Percentiles rank a stretch among this genome's conserved stretches.
These are phyloP conservation scores for Rhytidiadelphus loreus DNA, from an alignment of 225 moss, liverwort and hornwort species.

Conservation along the genomic window DNA sequence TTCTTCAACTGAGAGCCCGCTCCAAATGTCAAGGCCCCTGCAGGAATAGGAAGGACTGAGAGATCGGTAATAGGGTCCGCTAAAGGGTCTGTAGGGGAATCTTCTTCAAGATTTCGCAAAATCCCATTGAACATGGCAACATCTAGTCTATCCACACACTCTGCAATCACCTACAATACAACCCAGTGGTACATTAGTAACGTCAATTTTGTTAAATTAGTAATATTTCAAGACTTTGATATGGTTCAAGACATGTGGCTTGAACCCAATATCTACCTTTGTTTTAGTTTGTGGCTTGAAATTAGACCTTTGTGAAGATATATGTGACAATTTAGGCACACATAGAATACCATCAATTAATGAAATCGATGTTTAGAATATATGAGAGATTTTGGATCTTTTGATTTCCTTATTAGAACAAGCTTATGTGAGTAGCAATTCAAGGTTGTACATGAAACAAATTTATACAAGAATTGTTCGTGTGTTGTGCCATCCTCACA, in stretches of 20 bases:
- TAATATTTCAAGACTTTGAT: not conserved
- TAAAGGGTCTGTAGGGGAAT: conserved; percentile 77
- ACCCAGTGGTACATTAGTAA: not conserved
- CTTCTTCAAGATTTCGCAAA: conserved; percentile 56
- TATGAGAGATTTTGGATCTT: not conserved
- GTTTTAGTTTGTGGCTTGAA: not conserved
- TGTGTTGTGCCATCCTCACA: rapidly evolving
- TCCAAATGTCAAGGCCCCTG: conserved; percentile 74
- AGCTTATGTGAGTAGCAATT: not conserved
- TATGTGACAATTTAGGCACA: not conserved
- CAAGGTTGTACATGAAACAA: not conserved
- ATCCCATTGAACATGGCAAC: conserved; percentile 95
- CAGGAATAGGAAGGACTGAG: conserved; percentile 77
- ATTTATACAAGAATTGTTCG: too few species aligned
- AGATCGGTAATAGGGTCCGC: conserved; percentile 82
- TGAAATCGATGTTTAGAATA: not conserved
- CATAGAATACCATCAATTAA: not conserved
- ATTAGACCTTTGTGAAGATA: not conserved
- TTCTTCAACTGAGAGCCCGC: conserved; percentile 86
- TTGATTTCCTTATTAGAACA: not conserved
- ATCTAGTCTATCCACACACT: conserved; percentile 75
- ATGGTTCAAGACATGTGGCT: rapidly evolving
- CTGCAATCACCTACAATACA: conserved; percentile 58
- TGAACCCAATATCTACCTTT: not conserved
- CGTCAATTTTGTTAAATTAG: not conserved